These are phyloP conservation scores for Leccinellum albellum DNA, from an alignment of 768 basidiomycete species.

Conservation along the genomic window DNA sequence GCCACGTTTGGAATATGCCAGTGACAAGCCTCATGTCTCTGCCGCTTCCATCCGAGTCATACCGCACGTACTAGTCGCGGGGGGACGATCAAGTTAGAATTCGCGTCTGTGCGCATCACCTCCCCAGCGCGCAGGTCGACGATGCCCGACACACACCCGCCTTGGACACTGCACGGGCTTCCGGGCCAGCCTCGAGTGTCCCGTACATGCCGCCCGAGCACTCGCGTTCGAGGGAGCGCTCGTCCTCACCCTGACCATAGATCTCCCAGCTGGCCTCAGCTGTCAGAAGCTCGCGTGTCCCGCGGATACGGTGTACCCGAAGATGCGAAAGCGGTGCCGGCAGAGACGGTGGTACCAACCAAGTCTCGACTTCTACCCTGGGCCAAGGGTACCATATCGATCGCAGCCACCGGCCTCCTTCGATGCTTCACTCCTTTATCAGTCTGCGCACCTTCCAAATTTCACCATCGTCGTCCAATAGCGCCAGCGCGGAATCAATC, in stretches of 20 bases:
- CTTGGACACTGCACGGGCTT: neutral
- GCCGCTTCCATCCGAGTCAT: neutral
- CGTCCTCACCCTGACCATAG: neutral
- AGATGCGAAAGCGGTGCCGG: neutral
- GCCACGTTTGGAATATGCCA: neutral
- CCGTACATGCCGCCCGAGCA: neutral
- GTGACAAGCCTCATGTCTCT: neutral
- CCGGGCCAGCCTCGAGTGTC: neutral
- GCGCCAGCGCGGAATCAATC: neutral
- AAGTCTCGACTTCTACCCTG: neutral
- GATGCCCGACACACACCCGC: neutral
- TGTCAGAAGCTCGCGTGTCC: neutral
- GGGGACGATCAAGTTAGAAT: neutral
- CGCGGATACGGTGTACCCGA: neutral
- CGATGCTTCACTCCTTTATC: neutral
- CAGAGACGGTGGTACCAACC: neutral
- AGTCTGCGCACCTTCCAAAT: neutral
- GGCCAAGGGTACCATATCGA: neutral
- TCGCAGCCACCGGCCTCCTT: neutral
- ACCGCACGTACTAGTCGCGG: neutral
- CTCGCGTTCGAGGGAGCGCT: neutral
- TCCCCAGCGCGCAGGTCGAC: neutral
- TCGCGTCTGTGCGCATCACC: neutral
- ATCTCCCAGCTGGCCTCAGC: neutral
- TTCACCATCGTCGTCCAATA: neutral